These are phyloP conservation scores for Metarhizium rileyi DNA, from an alignment of 2,329 filamentous ascomycete genomes.

Conservation along the genomic window DNA sequence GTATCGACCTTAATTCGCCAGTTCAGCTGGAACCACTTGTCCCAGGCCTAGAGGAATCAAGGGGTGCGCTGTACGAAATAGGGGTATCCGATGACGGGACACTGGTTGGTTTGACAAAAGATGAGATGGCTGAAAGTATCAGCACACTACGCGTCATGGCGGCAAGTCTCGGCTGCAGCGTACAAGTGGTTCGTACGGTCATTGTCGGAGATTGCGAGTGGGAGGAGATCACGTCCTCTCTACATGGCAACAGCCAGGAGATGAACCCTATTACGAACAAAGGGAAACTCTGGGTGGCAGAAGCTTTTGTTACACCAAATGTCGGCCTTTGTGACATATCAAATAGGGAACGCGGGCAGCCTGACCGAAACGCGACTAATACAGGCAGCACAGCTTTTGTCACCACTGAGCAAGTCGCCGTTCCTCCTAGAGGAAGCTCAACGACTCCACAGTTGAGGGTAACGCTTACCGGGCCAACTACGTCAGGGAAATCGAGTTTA, in stretches of 20 bases:
- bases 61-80: slow-evolving; percentile 91
- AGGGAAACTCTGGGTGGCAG: slow-evolving; percentile 72
- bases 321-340: slow-evolving; percentile 26
- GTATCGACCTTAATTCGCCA: slow-evolving; percentile 34
- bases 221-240: slow-evolving; percentile 35
- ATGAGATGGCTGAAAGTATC: slow-evolving; percentile 88
- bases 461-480: slow-evolving; percentile 80
- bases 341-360: slow-evolving; percentile 12
- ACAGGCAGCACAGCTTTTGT: background rate
- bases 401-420: slow-evolving; percentile 8
- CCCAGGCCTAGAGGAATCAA: slow-evolving; percentile 82
- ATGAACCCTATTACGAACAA: slow-evolving; percentile 15
- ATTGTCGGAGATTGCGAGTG: slow-evolving; percentile 79
- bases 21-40: slow-evolving; percentile 48
- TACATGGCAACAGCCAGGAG: slow-evolving; percentile 16
- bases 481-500: slow-evolving; percentile 85
- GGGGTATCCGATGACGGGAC: slow-evolving; percentile 92
- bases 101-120: slow-evolving; percentile 75
- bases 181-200: slow-evolving; percentile 73
- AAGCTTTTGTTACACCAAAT: slow-evolving; percentile 77
- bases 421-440: slow-evolving; percentile 36
- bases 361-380: background rate
- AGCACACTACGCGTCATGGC: slow-evolving; percentile 83
- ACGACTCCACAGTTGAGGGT: slow-evolving; percentile 69
- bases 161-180: slow-evolving; percentile 76